Conservation (phyloP, 2,329 filamentous ascomycete species). For the Colletotrichum sublineola region DNA sequence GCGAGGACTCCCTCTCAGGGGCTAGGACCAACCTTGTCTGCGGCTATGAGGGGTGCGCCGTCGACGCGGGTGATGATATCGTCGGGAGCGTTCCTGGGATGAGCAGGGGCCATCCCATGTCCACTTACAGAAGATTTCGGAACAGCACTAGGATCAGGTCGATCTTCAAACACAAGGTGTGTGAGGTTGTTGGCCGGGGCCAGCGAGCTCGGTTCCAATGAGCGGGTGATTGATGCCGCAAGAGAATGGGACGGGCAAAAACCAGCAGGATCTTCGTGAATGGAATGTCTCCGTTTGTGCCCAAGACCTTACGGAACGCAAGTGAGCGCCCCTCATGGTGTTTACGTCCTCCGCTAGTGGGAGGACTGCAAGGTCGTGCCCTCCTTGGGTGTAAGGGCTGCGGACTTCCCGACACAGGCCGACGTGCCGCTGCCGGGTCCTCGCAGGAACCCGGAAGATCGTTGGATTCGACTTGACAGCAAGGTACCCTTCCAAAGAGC, state of each 20-base stretch:
- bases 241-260: slow-evolving; percentile 33
- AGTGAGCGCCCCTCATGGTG: slow-evolving; percentile 21
- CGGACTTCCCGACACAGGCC: slow-evolving; percentile 20
- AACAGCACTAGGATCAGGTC: slow-evolving; percentile 35
- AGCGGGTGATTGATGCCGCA: slow-evolving; percentile 26
- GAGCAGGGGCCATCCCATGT: slow-evolving; percentile 31
- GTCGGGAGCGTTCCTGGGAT: slow-evolving; percentile 38
- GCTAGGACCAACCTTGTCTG: slow-evolving; percentile 26
- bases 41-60: slow-evolving; percentile 31
- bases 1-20: slow-evolving; percentile 26
- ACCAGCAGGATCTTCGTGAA: slow-evolving; percentile 22
- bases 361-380: slow-evolving; percentile 9
- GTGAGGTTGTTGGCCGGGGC: slow-evolving; percentile 31
- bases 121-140: slow-evolving; percentile 20
- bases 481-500: not conserved
- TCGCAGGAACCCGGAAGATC: slow-evolving; percentile 18
- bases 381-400: slow-evolving; percentile 5
- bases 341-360: slow-evolving; percentile 18
- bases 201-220: slow-evolving; percentile 31
- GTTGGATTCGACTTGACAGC: slow-evolving; percentile 1
- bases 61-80: slow-evolving; percentile 27
- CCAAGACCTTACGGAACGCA: slow-evolving; percentile 21
- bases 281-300: slow-evolving; percentile 6
- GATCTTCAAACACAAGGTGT: slow-evolving; percentile 41
- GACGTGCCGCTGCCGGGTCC: slow-evolving; percentile 15